Base-by-base conservation (phyloP, 108 stramenopile genomes). In the Fragilariopsis cylindrus region DNA sequence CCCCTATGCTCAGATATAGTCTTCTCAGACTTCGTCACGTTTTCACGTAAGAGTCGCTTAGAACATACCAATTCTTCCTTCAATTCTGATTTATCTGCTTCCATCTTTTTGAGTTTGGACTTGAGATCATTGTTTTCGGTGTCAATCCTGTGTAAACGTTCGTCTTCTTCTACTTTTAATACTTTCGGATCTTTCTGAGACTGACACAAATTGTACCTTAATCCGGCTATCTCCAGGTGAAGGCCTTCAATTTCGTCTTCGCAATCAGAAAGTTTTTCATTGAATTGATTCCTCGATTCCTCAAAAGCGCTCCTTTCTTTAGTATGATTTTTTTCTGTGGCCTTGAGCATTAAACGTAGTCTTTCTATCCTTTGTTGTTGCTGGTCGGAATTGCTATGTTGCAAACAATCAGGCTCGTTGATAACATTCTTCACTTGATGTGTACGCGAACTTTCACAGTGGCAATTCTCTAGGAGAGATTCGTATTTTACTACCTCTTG, bases 301-400 rank as follows among this genome's bases (percentile, higher is more conserved):
- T 68, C 67, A 18, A 68, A 68, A 50, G 1, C 39, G 5, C 39
- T n/a, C 39, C 48, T 65, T 60, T 76, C 54, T 64, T 70, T 69
- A 12, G 68, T 50, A 16, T 64, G 69, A 64, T 70, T 76, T 44
- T 76, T 69, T 48, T 76, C 76, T 30, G 69, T 69, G 1, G 60
- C 57, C 16, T 70, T 69, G 2, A 76, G 69, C 60, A 76, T 41
- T 7, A 65, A 13, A 21, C 54, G 70, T 16, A 76, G 42, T 39
- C 69, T 76, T 54, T 63, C 54, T 57, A 76, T 53, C 44, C 69
- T 62, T 15, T 57, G 57, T 21, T 55, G 45, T 13, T 70, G 69
- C 6, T 76, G 48, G 13, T 64, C 49, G 41, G 7, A 64, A 50
- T 43, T 53, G 48, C 21, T 69, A 45, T 11, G 46, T 48, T 44